Conservation (phyloP, 2,329 filamentous ascomycete species). For the Neofusicoccum umdonicola region DNA sequence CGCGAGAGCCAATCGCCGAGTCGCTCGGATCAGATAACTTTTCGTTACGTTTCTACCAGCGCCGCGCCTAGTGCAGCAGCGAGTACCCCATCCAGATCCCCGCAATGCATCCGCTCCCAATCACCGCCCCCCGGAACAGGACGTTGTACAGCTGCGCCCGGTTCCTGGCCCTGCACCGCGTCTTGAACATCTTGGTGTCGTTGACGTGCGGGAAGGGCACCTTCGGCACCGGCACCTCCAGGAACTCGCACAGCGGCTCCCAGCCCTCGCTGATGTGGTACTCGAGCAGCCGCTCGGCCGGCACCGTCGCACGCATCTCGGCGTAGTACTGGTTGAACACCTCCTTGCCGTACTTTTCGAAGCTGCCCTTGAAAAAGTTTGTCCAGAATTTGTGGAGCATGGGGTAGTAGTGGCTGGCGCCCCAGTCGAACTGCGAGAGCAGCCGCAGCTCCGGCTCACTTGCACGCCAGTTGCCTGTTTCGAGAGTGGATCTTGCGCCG, state of each 20-base stretch:
- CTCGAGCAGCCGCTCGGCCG: slow-evolving; percentile 52
- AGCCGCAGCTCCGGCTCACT: slow-evolving; percentile 60
- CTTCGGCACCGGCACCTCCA: slow-evolving; percentile 51
- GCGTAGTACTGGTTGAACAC: slow-evolving; percentile 59
- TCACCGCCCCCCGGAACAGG: slow-evolving; percentile 49
- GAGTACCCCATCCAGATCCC: background rate
- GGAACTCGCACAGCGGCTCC: slow-evolving; percentile 55
- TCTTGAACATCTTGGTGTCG: slow-evolving; percentile 49
- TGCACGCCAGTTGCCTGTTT: slow-evolving; percentile 66
- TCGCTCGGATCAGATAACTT: too few species aligned
- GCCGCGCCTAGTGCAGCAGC: too few species aligned
- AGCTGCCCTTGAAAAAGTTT: slow-evolving; percentile 66
- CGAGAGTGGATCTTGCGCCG: slow-evolving; percentile 54
- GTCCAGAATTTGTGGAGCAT: slow-evolving; percentile 70
- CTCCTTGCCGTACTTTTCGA: slow-evolving; percentile 63
- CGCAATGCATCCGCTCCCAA: slow-evolving; percentile 49
- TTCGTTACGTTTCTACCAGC: too few species aligned
- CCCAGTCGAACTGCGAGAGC: slow-evolving; percentile 61
- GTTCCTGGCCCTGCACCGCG: slow-evolving; percentile 52
- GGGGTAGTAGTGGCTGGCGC: slow-evolving; percentile 65
- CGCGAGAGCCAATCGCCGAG: too few species aligned
- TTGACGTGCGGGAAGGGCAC: slow-evolving; percentile 19
- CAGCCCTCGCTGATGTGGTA: slow-evolving; percentile 56
- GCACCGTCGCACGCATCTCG: slow-evolving; percentile 48
- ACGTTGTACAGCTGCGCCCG: slow-evolving; percentile 57